These are phyloP conservation scores for Solanum pennellii DNA, from an alignment of 257 asterid genomes.

Conservation along the genomic window DNA sequence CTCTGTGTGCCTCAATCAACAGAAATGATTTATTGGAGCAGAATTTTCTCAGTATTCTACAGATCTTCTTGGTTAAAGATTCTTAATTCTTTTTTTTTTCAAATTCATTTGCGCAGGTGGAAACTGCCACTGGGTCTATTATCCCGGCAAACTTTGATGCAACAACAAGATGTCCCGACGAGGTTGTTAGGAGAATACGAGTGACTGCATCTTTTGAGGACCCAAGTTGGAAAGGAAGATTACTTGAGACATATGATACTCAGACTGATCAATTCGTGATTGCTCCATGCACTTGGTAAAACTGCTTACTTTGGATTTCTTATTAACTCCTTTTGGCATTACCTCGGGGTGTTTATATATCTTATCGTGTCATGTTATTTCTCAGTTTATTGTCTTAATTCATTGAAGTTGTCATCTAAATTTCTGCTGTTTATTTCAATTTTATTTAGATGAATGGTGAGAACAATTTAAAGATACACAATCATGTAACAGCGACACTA, in stretches of 20 bases:
- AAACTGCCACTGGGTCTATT: slow-evolving; percentile 56
- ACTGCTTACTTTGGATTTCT: neutral
- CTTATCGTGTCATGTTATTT: neutral
- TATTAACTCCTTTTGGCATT: neutral
- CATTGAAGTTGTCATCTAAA: neutral
- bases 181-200: slow-evolving; percentile 68
- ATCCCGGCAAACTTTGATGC: slow-evolving; percentile 63
- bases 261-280: slow-evolving; percentile 48
- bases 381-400: neutral
- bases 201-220: slow-evolving; percentile 60
- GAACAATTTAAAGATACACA: neutral
- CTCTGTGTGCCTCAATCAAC: neutral
- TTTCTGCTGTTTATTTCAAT: neutral
- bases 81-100: neutral
- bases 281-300: slow-evolving; percentile 77
- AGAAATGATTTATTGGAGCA: neutral
- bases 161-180: slow-evolving; percentile 83
- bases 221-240: slow-evolving; percentile 41
- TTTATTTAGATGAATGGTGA: neutral
- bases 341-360: neutral
- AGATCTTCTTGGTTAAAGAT: neutral
- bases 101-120: slow-evolving; percentile 36
- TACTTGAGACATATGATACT: slow-evolving; percentile 75
- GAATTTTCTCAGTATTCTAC: neutral
- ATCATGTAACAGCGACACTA: neutral